These are phyloP conservation scores for Atalantia buxifolia DNA, from an alignment of 345 rosid species.

Conservation along the genomic window DNA sequence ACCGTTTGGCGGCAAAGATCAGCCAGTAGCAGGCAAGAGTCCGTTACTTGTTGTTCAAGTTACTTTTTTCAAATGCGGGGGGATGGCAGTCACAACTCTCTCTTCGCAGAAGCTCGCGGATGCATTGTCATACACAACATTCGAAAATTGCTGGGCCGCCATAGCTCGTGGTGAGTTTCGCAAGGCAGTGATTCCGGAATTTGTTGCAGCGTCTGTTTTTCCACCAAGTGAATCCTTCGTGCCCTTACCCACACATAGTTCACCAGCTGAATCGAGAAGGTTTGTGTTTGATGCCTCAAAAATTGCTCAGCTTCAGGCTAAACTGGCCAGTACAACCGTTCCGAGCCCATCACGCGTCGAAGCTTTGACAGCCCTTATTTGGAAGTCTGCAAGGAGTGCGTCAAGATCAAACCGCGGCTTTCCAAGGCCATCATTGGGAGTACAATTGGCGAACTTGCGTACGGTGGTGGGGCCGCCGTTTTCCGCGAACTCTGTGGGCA, in stretches of 20 bases:
- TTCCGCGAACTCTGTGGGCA: background rate
- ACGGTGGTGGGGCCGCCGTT: background rate
- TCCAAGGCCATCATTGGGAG: background rate
- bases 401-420: background rate
- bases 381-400: constrained; percentile 16
- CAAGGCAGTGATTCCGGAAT: background rate
- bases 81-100: background rate
- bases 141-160: background rate
- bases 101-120: background rate
- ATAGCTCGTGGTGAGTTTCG: background rate
- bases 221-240: background rate
- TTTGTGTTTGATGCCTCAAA: constrained; percentile 14
- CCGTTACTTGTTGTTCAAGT: background rate
- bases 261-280: constrained; percentile 2
- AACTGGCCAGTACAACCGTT: constrained; percentile 7
- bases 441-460: constrained; percentile 2
- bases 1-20: constrained; percentile 7
- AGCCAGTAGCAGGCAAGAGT: background rate
- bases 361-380: constrained; percentile 25
- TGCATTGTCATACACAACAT: background rate
- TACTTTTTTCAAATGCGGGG: background rate
- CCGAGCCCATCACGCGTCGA: constrained; percentile 29
- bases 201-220: background rate
- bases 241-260: background rate
- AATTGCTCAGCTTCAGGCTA: constrained; percentile 23